Conservation (phyloP, 805 yeast species). For the Blastobotrys robertii region DNA sequence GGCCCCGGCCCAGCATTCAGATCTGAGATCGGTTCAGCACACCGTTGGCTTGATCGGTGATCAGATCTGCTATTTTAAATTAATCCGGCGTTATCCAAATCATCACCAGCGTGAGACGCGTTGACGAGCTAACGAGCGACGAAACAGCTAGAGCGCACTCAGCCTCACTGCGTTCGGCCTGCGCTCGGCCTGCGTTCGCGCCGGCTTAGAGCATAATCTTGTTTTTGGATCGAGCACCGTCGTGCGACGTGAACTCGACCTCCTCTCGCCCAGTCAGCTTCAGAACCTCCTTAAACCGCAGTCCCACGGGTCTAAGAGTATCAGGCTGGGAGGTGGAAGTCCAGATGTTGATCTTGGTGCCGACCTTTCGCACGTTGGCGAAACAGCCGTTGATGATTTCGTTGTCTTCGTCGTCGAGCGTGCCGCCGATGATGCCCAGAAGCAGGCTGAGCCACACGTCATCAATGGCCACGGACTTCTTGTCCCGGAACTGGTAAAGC, state of each 20-base stretch:
- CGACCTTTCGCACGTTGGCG: conserved; percentile 74
- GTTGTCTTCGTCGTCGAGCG: conserved; percentile 75
- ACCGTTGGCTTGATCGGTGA: no score
- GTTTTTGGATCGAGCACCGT: conserved; percentile 15
- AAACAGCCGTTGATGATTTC: conserved; percentile 92
- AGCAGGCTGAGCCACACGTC: conserved; percentile 72
- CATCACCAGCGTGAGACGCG: no score
- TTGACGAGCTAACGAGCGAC: no score
- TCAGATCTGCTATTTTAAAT: no score
- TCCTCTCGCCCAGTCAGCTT: conserved; percentile 64
- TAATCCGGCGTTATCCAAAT: no score
- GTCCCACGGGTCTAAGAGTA: conserved; percentile 64
- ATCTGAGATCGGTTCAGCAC: no score
- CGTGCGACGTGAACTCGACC: conserved; percentile 72
- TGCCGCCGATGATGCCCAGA: conserved; percentile 89
- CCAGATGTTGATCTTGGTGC: conserved; percentile 85
- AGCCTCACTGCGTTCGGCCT: no score
- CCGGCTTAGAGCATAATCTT: no score
- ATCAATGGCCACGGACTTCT: conserved; percentile 46
- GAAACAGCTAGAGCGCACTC: no score
- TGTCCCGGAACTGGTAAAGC: conserved; percentile 44
- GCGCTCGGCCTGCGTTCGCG: no score
- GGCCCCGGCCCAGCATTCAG: no score
- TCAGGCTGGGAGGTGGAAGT: conserved; percentile 66
- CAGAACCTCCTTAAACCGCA: conserved; percentile 76